Evolutionary conservation across 176 grass and related monocot genomes (phyloP).

Genomic region (Oropetium thomaeum): DNA sequence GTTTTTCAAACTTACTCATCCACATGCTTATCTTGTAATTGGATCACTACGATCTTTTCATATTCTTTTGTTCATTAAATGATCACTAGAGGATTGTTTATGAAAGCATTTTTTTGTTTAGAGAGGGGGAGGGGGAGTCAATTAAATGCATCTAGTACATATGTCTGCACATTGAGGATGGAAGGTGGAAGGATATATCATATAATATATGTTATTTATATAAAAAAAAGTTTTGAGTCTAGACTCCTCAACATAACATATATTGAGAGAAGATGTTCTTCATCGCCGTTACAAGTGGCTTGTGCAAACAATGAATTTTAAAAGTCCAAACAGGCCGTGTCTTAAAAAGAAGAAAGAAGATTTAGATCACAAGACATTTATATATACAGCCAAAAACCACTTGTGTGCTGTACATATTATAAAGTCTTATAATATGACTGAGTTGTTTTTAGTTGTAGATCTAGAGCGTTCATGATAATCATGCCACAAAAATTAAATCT

Average conservation of each 20-base stretch:
- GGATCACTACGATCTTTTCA: background rate
- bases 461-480: too few species aligned
- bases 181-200: background rate
- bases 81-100: background rate
- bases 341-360: too few species aligned
- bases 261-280: background rate
- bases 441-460: too few species aligned
- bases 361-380: too few species aligned
- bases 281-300: background rate
- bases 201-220: background rate
- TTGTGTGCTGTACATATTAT: too few species aligned
- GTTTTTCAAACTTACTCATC: background rate
- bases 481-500: too few species aligned
- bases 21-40: background rate
- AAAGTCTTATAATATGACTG: too few species aligned
- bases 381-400: too few species aligned
- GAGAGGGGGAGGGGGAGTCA: background rate
- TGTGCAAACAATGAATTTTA: background rate
- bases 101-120: too few species aligned
- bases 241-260: background rate
- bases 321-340: background rate
- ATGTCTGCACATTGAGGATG: background rate
- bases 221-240: background rate
- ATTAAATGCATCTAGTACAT: background rate
- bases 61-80: background rate